Evolutionary conservation across 495 filamentous ascomycete species (phyloP).

Genomic region (Aspergillus avenaceus): DNA sequence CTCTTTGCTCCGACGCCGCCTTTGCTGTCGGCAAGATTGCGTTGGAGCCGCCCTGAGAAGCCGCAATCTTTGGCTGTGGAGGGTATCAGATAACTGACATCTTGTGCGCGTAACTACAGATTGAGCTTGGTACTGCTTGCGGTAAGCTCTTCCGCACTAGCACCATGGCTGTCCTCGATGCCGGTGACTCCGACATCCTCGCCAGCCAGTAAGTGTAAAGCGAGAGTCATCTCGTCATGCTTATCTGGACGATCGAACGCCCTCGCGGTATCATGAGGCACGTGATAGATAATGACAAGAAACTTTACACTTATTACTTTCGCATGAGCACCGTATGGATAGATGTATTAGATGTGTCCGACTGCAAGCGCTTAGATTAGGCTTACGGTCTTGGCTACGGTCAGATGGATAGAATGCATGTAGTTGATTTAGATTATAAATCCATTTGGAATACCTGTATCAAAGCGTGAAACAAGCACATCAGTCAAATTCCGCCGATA

Average conservation of each 20-base stretch:
- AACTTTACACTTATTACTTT: conserved; percentile 3
- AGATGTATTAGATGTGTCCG: neutral
- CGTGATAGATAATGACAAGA: conserved; percentile 25
- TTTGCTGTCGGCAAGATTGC: conserved; percentile 2
- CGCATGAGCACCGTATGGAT: neutral
- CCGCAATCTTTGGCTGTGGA: conserved; percentile 59
- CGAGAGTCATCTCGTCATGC: conserved; percentile 9
- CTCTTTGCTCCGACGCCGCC: neutral
- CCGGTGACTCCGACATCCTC: conserved; percentile 97
- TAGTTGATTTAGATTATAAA: too few relatives aligned
- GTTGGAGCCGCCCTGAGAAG: conserved; percentile 66
- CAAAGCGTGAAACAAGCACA: too few relatives aligned
- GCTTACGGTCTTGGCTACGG: too few relatives aligned
- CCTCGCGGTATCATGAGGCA: conserved; percentile 6
- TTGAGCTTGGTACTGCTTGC: conserved; percentile 91
- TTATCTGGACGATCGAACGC: conserved; percentile 19
- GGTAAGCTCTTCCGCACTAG: conserved; percentile 82
- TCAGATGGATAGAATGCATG: too few relatives aligned
- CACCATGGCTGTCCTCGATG: conserved; percentile 92
- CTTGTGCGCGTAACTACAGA: conserved; percentile 50
- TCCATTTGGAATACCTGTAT: too few relatives aligned
- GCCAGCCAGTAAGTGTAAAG: conserved; percentile 42
- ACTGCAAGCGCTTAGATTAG: too few relatives aligned
- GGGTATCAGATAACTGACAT: conserved; percentile 19
- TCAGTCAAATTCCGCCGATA: too few relatives aligned